Base-by-base conservation (phyloP, 2,329 filamentous ascomycete species). In the Neofusicoccum sp. region DNA sequence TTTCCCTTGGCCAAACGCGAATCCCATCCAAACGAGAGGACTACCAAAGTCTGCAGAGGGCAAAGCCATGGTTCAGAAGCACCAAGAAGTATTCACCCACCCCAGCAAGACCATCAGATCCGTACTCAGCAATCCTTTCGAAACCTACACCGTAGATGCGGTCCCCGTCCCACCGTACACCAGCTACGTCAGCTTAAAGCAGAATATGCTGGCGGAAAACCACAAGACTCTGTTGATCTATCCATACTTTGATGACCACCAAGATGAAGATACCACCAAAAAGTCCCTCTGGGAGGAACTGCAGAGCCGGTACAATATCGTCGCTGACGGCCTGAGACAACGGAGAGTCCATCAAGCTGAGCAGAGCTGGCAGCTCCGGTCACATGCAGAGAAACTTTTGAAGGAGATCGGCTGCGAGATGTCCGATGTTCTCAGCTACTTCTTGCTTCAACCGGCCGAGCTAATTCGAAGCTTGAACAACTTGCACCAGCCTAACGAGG, bases 131-230 rank as follows among this genome's bases (percentile, higher is more conserved):
- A 61, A 61, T 11, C 28, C 45, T 14, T 8, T 61, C 47, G 47
- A 50, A 14, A n/a, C 36, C n/a, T 61, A 61, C n/a, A 14, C 36
- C 9, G 65, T 67, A 4, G 64, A 64, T 12, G 65, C 66, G 37
- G 52, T 69, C 11, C 34, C 60, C 1, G 65, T 79, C 28, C 79
- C 79, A 2, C 64, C 64, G 8, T 81, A 78, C 66, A 74, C 71
- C 2, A 76, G 79, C 63, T 80, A 78, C 64, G 74, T 78, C n/a
- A 74, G 70, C 43, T 68, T 81, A 47, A 74, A 72, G 54, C 67
- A 74, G 43, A 81, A 77, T 61, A 68, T 81, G 3, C 73, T 81
- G 0, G 73, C 76, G 3, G 72, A 75, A 12, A 81, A 81, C 56
- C 71, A 75, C 36, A 74, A 68, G 1, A 77, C 71, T 29, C 62